A percentile compares a stretch with the other conserved stretches of the same genome.
Evolutionary conservation across 2,329 filamentous ascomycete species (phyloP).

Genomic region (Talaromyces sp.): DNA sequence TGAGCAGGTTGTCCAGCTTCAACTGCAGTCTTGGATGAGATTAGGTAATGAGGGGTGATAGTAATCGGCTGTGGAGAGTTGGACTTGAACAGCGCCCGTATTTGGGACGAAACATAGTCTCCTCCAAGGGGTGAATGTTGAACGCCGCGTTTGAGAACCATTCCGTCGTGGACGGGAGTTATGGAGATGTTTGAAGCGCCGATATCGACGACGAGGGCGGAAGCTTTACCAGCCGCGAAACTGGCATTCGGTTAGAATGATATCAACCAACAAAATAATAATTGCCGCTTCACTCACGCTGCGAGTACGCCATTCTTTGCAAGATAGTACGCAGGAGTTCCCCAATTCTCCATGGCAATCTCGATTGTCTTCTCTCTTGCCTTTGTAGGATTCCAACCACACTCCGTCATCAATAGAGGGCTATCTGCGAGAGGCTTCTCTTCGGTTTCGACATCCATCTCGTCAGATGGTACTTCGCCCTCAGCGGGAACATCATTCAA

Average conservation of each 20-base stretch:
- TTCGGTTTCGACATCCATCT: conserved; percentile 59
- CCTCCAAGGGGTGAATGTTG: conserved; percentile 82
- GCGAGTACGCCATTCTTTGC: conserved; percentile 84
- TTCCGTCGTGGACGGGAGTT: conserved; percentile 87
- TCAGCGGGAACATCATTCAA: conserved; percentile 63
- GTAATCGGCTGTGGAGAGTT: conserved; percentile 66
- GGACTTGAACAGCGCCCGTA: conserved; percentile 73
- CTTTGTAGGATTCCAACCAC: conserved; percentile 86
- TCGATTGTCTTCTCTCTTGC: conserved; percentile 91
- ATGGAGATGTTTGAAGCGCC: conserved; percentile 86
- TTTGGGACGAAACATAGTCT: conserved; percentile 84
- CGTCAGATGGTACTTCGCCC: conserved; percentile 53
- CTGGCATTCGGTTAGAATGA: conserved; percentile 28
- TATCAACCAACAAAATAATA: background rate
- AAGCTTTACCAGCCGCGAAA: conserved; percentile 89
- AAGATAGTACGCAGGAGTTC: conserved; percentile 89
- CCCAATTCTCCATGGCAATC: conserved; percentile 96
- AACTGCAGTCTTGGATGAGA: conserved; percentile 82
- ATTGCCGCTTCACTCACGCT: conserved; percentile 49
- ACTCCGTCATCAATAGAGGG: conserved; percentile 89
- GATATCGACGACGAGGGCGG: conserved; percentile 86
- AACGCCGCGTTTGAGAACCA: conserved; percentile 87
- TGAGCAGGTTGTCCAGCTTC: conserved; percentile 79
- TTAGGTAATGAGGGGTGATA: conserved; percentile 79
- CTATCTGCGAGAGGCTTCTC: conserved; percentile 83